phyloP scores from a whole-genome alignment of 495 filamentous ascomycete genomes.

The Talaromyces nanjingensis region DNA sequence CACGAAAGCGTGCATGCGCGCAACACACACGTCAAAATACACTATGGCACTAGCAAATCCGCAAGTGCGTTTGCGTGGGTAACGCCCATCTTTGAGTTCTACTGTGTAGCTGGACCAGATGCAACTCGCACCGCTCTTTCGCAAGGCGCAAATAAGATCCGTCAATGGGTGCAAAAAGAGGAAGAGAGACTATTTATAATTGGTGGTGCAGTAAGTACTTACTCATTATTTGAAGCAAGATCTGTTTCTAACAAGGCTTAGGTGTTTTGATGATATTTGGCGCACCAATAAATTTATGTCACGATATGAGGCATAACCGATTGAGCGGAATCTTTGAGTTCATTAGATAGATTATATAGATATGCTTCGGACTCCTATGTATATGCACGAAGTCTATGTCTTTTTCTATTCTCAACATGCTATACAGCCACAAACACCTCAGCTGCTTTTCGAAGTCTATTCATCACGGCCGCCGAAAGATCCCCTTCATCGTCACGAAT shows the following conservation, averaged over 20 bases:
- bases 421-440: slow-evolving; percentile 36
- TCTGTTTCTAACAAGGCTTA: background rate
- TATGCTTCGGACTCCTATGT: background rate
- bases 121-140: slow-evolving; percentile 71
- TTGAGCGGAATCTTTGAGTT: background rate
- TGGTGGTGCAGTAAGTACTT: slow-evolving; percentile 65
- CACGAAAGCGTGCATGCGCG: slow-evolving; percentile 80
- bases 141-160: slow-evolving; percentile 77
- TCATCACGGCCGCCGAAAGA: slow-evolving; percentile 94
- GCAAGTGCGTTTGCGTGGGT: slow-evolving; percentile 81
- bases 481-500: slow-evolving; percentile 67
- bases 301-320: background rate
- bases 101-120: slow-evolving; percentile 80
- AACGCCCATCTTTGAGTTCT: slow-evolving; percentile 85
- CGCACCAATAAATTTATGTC: background rate
- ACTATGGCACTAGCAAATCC: slow-evolving; percentile 67
- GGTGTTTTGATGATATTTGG: background rate
- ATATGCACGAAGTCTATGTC: background rate
- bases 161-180: slow-evolving; percentile 83
- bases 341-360: background rate
- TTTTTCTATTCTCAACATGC: background rate
- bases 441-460: slow-evolving; percentile 85
- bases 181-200: slow-evolving; percentile 94
- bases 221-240: background rate
- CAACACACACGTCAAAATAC: slow-evolving; percentile 74